Base-by-base conservation (phyloP, 768 basidiomycete species). In the Arthromyces matolae region DNA sequence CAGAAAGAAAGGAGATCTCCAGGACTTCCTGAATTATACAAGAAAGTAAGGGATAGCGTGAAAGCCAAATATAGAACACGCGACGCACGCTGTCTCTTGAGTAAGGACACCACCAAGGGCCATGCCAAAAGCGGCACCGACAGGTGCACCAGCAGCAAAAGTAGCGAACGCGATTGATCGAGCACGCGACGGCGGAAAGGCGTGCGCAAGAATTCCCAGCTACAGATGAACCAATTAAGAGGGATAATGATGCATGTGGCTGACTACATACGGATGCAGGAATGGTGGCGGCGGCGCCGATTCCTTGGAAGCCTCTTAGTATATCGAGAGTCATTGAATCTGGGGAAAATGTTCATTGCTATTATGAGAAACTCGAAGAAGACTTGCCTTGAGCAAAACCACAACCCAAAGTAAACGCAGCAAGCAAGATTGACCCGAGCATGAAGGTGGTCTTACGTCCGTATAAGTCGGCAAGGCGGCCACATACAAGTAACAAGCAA, bases 101-200 rank as follows among this genome's bases (percentile, higher is more conserved):
- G 83, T 86, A 16, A 90, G 64, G 1, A 84, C 66, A n/a, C 88
- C 89, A 14, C 91, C 90, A 0, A 90, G 49, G 0, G 81, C 66
- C 24, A 73, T 72, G 1, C 93, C 91, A 12, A 92, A 66, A 0
- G 80, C 85, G 0, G 76, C 86, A 0, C 93, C 93, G 5, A 93
- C 59, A 0, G 93, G 91, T 0, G 86, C 89, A 22, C 93, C 93
- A 0, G 90, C 89, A 1, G 85, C 76, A 54, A 93, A 94, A 0
- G 84, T 81, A 0, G 93, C 80, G 52, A 94, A 95, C 0, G 90
- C 93, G 0, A 81, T 64, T 1, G 87, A 81, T 8, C 93, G 79
- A 0, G 82, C 74, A 10, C 70, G 70, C 1, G 68, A 69, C 0
- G 84, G 84, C 3, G 86, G 84, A 62, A 94, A 95, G 0, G 82